Base-by-base conservation (phyloP, 495 filamentous ascomycete genomes). In the Evansstolkia leycettana region DNA sequence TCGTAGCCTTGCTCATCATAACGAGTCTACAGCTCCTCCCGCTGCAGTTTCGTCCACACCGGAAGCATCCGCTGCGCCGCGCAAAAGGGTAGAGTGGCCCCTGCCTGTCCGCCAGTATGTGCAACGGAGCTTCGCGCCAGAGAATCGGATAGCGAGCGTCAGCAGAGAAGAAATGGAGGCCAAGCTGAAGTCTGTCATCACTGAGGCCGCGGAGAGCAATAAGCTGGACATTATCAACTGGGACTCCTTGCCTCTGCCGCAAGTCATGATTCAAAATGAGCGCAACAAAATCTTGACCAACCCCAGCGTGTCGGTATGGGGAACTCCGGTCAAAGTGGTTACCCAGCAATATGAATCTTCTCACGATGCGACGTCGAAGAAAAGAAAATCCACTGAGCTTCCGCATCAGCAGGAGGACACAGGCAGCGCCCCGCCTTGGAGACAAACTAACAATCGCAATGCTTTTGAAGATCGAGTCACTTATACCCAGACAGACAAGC, bases 101-200 rank as follows among this genome's bases (percentile, higher is more conserved):
- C 63, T 75, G 15, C 68, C 73, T 3, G 82, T 95, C 28, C 82
- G 85, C 31, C 53, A 64, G 32, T 95, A 93, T 48, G 87, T 93
- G 10, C 80, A 84, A 48, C 75, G 87, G 34, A 78, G 82, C 13
- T 93, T 95, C 55, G 79, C 77, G 7, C 68, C 74, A 5, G 75
- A 76, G 28, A 78, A 85, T 45, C 59, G 72, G 13, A 66, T 84
- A 35, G 41, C 70, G n/a, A 72, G 73, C 33, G 75, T 94, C 16
- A 52, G 55, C 32, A 65, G 64, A 37, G 44, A 64, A 25, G 84
- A 90, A 19, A 83, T 94, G 70, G 80, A 94, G 50, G 62, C 64
- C 36, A 92, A 86, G 47, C 62, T 96, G 34, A 94, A 89, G 59
- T 54, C 80, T 15, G 76, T 85, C 47, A 96, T 99, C 47, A 80